Conservation (phyloP, 192 early-diverging fungal species). For the Umbelopsis isabellina region DNA sequence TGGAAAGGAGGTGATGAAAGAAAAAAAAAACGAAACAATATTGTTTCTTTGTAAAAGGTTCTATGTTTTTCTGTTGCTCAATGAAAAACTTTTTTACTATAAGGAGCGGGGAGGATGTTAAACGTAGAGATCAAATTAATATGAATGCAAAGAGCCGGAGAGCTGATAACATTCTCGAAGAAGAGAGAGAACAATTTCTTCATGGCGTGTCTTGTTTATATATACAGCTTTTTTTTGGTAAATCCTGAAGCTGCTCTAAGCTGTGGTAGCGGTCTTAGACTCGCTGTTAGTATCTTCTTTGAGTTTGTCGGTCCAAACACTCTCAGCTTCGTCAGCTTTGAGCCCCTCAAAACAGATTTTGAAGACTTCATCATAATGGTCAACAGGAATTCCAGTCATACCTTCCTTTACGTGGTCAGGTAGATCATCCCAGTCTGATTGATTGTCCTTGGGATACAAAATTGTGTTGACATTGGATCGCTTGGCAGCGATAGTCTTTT, state of each 20-base stretch:
- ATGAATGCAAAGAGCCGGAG: no score
- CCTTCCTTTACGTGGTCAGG: constrained; percentile 92
- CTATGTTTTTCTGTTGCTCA: no score
- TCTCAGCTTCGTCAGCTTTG: constrained; percentile 33
- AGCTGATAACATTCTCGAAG: neutral
- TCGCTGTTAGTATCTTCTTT: constrained; percentile 32
- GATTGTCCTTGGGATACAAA: constrained; percentile 89
- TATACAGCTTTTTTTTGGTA: neutral
- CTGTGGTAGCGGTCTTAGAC: neutral
- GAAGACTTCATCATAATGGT: constrained; percentile 79
- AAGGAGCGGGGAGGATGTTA: no score
- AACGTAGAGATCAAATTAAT: no score
- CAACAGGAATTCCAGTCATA: constrained; percentile 79
- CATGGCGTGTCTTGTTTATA: neutral
- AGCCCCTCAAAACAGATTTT: constrained; percentile 53
- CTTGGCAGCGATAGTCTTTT: constrained; percentile 98
- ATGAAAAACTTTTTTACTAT: no score
- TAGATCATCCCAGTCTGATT: constrained; percentile 95
- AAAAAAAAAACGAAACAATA: no score
- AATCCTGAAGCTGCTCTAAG: neutral
- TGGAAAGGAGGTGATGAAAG: no score
- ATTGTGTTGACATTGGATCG: constrained; percentile 86
- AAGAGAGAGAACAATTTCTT: constrained; percentile 1
- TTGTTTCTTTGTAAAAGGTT: no score
- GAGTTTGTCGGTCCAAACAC: constrained; percentile 34